phyloP scores from a whole-genome alignment of 352 stramenopile species.

The Thalassiosira mediterranea region DNA sequence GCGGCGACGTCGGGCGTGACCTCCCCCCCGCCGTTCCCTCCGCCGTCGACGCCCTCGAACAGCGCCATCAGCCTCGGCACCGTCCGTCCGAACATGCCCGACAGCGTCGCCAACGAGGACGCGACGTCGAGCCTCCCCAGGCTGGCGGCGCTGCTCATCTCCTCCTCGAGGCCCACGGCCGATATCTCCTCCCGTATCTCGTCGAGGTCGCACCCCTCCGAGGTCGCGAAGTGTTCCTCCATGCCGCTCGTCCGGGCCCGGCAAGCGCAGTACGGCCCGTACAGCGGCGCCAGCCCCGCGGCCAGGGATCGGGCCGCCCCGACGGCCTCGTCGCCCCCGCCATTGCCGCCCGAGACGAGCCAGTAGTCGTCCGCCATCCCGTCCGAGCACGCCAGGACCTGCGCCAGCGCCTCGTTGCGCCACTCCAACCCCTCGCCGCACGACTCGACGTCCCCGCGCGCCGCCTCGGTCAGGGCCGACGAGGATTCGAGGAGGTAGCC shows the following conservation, averaged over 20 bases:
- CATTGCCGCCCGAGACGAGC: slow-evolving; percentile 58
- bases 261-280: slow-evolving; percentile 63
- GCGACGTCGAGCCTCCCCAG: slow-evolving; percentile 72
- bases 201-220: slow-evolving; percentile 71
- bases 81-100: slow-evolving; percentile 55
- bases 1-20: slow-evolving; percentile 68
- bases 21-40: slow-evolving; percentile 10
- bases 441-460: slow-evolving; percentile 69
- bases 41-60: slow-evolving; percentile 43
- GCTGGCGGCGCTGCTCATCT: slow-evolving; percentile 66
- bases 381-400: slow-evolving; percentile 70
- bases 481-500: slow-evolving; percentile 63
- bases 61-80: slow-evolving; percentile 60
- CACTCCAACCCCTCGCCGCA: slow-evolving; percentile 66
- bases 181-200: slow-evolving; percentile 81
- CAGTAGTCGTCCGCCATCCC: slow-evolving; percentile 75
- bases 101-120: slow-evolving; percentile 59
- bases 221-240: slow-evolving; percentile 73
- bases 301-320: slow-evolving; percentile 39
- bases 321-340: slow-evolving; percentile 48
- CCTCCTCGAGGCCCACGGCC: slow-evolving; percentile 68
- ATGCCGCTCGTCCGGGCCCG: slow-evolving; percentile 67
- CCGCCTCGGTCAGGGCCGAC: slow-evolving; percentile 56
- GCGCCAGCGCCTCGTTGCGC: slow-evolving; percentile 69
- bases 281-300: slow-evolving; percentile 66